Evolutionary conservation across 495 filamentous ascomycete genomes (phyloP), one percentile per base, ranked within the genome.

Genomic region (Xylaria intraflava): DNA sequence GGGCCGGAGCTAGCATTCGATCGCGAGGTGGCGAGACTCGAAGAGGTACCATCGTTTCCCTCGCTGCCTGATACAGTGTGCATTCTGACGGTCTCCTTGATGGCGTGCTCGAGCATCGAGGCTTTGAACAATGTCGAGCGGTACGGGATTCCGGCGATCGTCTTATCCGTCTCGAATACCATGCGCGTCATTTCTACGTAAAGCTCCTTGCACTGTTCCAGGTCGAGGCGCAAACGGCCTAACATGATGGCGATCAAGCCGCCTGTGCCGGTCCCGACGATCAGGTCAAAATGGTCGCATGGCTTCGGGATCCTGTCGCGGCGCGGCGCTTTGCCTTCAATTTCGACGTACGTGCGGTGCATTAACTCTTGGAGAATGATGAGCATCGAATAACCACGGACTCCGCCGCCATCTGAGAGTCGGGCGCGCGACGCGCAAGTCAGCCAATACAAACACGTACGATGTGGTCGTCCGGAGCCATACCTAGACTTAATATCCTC

Each of bases 131-230:
- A 66, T 0, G 93, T 97, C 16, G 88, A 90, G 22, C 87, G 83
- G 62, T 93, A 95, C 0, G 92, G 93, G 49, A 98, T 93, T 12
- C 92, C 93, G 16, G 87, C 88, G 55, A 98, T 82, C 6, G 92
- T 97, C 73, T 98, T 98, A 72, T 98, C 94, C 9, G 93, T 96
- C 69, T 96, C 90, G 58, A 98, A 98, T 0, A 97, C 94, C 64
- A 83, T 84, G 59, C 86, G 83, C 35, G 93, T 98, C 78, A 98
- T 87, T 51, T 88, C 85, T 53, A 95, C 88, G 61, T 97, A 98
- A 10, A 96, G 83, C 55, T 95, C 86, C 70, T 95, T 96, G 78
- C 92, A 96, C 1, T 89, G 93, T 66, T 96, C 92, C 24, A 97
- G 72, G 61, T 97, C 90, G 60, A 98, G 79, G 41, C 93, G 86